Percentiles rank a stretch among this genome's conserved stretches.
These are phyloP conservation scores for Aureobasidium lini DNA, from an alignment of 2,329 filamentous ascomycete species.

Conservation along the genomic window DNA sequence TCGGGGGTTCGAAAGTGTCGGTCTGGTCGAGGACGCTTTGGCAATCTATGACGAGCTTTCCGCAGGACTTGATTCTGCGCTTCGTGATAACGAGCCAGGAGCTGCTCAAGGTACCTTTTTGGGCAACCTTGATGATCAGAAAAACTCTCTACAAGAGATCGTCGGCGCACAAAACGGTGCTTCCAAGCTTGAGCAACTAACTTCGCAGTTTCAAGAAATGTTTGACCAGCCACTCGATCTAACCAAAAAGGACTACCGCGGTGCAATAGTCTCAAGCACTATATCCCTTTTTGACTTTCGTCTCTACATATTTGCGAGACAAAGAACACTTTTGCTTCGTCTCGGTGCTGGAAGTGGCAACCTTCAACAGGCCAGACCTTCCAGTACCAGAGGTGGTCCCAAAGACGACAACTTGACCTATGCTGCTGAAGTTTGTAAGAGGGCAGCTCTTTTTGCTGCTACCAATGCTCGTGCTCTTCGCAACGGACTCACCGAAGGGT, in stretches of 20 bases:
- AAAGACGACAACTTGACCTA: slow-evolving; percentile 62
- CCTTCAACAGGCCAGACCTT: slow-evolving; percentile 9
- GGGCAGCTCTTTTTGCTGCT: slow-evolving; percentile 77
- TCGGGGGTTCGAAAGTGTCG: slow-evolving; percentile 90
- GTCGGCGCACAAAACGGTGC: background rate
- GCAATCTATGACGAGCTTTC: slow-evolving; percentile 92
- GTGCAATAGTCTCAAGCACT: slow-evolving; percentile 86
- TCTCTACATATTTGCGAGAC: slow-evolving; percentile 86
- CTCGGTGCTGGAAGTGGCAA: slow-evolving; percentile 45
- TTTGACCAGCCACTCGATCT: slow-evolving; percentile 32
- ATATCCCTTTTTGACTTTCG: slow-evolving; percentile 95
- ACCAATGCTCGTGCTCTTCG: slow-evolving; percentile 72
- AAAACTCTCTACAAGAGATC: slow-evolving; percentile 11
- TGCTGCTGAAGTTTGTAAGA: slow-evolving; percentile 78
- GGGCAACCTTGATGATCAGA: slow-evolving; percentile 9
- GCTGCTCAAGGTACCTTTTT: slow-evolving; percentile 27
- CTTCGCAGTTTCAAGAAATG: slow-evolving; percentile 12
- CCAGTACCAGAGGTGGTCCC: background rate
- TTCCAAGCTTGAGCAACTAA: background rate
- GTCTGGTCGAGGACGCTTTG: slow-evolving; percentile 88
- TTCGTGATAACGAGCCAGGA: slow-evolving; percentile 61
- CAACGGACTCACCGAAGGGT: slow-evolving; percentile 63
- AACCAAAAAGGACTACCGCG: slow-evolving; percentile 69
- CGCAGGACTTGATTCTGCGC: slow-evolving; percentile 73
- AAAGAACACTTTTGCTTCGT: slow-evolving; percentile 72